A percentile compares a stretch with the other conserved stretches of the same genome.
Evolutionary conservation across 495 filamentous ascomycete species (phyloP).

Genomic region (Viridothelium virens): DNA sequence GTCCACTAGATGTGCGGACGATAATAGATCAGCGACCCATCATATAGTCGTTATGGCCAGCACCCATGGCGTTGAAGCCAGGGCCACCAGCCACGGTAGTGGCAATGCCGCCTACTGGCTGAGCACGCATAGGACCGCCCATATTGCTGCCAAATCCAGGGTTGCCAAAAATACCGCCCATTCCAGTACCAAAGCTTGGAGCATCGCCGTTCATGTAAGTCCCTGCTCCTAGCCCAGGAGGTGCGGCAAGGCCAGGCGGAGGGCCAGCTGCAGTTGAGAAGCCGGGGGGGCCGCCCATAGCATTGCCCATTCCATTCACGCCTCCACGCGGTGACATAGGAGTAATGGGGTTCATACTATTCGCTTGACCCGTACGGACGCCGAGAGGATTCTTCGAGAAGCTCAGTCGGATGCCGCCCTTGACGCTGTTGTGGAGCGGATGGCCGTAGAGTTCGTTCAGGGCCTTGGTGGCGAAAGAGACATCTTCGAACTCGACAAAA

Average conservation of each 20-base stretch:
- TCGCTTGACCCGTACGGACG: conserved; percentile 50
- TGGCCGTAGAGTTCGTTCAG: conserved; percentile 88
- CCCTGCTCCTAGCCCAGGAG: conserved; percentile 10
- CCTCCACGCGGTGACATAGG: conserved; percentile 2
- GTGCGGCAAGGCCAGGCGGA: conserved; percentile 14
- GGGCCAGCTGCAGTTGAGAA: conserved; percentile 15
- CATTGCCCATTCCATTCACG: not conserved
- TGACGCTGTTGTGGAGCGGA: conserved; percentile 82
- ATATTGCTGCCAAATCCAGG: conserved; percentile 9
- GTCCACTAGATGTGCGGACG: too few species aligned
- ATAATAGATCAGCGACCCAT: conserved; percentile 2
- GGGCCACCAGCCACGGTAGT: conserved; percentile 3
- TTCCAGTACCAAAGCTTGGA: not conserved
- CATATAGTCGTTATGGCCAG: conserved; percentile 14
- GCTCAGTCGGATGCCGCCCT: conserved; percentile 93
- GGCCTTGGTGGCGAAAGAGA: conserved; percentile 86
- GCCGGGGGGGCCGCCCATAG: conserved; percentile 6
- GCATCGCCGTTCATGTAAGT: not conserved
- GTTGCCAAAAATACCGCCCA: conserved; percentile 12
- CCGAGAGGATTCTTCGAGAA: conserved; percentile 98
- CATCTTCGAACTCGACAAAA: conserved; percentile 97
- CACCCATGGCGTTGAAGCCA: conserved; percentile 4
- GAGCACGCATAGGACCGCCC: conserved; percentile 1
- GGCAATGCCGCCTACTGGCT: not conserved
- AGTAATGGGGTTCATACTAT: not conserved